These are phyloP conservation scores for Heracleum sosnowskyi DNA, from an alignment of 129 eudicot species.

Conservation along the genomic window DNA sequence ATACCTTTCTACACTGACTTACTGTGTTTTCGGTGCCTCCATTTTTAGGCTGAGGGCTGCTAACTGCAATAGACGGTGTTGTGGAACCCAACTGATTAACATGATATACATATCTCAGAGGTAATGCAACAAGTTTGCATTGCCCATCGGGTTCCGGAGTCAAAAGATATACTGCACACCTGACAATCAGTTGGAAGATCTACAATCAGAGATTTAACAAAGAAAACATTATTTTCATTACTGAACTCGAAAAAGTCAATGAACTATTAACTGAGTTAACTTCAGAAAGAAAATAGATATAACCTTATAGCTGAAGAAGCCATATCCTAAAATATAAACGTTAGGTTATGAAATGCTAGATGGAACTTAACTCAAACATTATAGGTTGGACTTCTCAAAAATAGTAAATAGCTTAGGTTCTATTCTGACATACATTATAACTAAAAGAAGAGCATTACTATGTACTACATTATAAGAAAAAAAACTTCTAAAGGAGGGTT, in stretches of 20 bases:
- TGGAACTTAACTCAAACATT: neutral
- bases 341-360: neutral
- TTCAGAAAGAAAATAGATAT: neutral
- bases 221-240: neutral
- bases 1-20: neutral
- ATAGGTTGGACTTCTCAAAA: neutral
- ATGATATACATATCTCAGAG: conserved; percentile 2
- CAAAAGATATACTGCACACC: conserved; percentile 10
- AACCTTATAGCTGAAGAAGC: neutral
- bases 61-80: conserved; percentile 4
- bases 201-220: neutral
- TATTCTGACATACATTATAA: neutral
- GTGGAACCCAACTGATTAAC: neutral
- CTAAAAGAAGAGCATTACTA: neutral
- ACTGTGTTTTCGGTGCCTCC: conserved; percentile 5
- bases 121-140: conserved; percentile 9
- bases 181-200: neutral
- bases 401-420: neutral
- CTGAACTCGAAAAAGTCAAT: too few relatives aligned
- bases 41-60: neutral
- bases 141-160: conserved; percentile 8
- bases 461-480: neutral
- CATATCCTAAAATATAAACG: neutral
- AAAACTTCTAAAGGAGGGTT: neutral
- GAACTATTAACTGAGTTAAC: neutral